Percentiles rank a stretch among this genome's conserved stretches.
Evolutionary conservation across 1,284 basidiomycete genomes (phyloP).

Genomic region (Cutaneotrichosporon spelunceum): DNA sequence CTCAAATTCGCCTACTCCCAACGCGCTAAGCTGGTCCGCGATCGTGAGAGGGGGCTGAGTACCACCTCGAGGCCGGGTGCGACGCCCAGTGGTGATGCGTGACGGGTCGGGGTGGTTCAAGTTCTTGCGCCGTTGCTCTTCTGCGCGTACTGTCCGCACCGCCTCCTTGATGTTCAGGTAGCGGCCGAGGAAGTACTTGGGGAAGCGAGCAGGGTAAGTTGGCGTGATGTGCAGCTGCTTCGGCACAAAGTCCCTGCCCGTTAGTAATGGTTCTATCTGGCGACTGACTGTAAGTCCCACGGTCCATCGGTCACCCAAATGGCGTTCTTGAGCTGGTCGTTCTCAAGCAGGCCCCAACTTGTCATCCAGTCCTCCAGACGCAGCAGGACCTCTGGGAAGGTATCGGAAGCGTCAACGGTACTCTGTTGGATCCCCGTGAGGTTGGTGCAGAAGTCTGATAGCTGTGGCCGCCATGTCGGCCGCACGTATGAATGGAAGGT

Average conservation of each 20-base stretch:
- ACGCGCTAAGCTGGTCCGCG: constrained; percentile 43
- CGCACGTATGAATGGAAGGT: constrained; percentile 85
- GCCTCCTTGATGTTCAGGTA: constrained; percentile 50
- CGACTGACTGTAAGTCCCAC: constrained; percentile 49
- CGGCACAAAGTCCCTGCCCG: constrained; percentile 41
- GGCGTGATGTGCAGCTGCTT: constrained; percentile 51
- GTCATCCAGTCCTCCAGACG: constrained; percentile 66
- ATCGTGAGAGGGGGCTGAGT: constrained; percentile 39
- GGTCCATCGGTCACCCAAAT: constrained; percentile 57
- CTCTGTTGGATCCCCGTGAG: constrained; percentile 90
- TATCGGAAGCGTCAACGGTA: constrained; percentile 73
- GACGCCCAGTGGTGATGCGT: constrained; percentile 30
- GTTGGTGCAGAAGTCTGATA: constrained; percentile 77
- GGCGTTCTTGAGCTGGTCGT: constrained; percentile 42
- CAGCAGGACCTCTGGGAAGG: constrained; percentile 67
- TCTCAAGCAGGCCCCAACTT: constrained; percentile 50
- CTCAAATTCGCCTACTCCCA: constrained; percentile 59
- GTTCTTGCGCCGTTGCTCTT: background rate
- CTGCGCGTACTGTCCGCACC: constrained; percentile 42
- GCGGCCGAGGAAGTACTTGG: constrained; percentile 43
- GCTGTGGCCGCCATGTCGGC: constrained; percentile 76
- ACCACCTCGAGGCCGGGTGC: constrained; percentile 7
- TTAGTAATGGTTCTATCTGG: constrained; percentile 6
- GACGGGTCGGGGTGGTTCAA: constrained; percentile 30
- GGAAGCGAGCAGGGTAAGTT: constrained; percentile 31